Evolutionary conservation across 2,329 filamentous ascomycete genomes (phyloP).

Genomic region (Aureobasidium subglaciale): DNA sequence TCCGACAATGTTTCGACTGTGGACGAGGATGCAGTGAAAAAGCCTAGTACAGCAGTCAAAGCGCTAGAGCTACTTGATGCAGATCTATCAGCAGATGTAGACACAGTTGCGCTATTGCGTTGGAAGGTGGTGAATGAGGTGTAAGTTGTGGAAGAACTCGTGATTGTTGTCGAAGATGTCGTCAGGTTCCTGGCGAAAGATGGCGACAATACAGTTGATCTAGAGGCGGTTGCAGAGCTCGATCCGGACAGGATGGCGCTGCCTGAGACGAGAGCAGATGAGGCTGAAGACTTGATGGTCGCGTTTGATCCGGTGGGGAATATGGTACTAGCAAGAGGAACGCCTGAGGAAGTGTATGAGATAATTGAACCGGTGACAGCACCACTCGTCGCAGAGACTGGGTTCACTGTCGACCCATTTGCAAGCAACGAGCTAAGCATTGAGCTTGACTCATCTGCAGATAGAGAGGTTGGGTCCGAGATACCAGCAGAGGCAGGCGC

Average conservation of each 20-base stretch:
- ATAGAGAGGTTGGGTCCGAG: neutral
- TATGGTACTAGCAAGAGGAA: neutral
- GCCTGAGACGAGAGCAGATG: neutral
- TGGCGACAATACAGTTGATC: constrained; percentile 4
- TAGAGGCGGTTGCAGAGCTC: neutral
- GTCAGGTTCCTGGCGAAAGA: constrained; percentile 17
- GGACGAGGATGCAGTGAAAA: constrained; percentile 9
- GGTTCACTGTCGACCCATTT: constrained; percentile 4
- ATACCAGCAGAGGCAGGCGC: constrained; percentile 26
- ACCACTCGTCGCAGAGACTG: neutral
- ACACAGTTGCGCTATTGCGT: neutral
- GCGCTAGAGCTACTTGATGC: neutral
- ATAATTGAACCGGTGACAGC: neutral
- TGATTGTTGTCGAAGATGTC: constrained; percentile 12
- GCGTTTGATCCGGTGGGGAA: constrained; percentile 1
- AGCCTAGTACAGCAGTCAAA: constrained; percentile 6
- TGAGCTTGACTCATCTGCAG: neutral
- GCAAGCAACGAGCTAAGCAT: neutral
- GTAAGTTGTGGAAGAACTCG: constrained; percentile 12
- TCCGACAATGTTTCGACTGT: constrained; percentile 15
- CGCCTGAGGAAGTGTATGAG: constrained; percentile 3
- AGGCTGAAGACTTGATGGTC: neutral
- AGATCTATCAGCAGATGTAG: neutral
- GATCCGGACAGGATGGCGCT: neutral
- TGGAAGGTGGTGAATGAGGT: constrained; percentile 9